Percentiles rank a stretch among this genome's conserved stretches.
Evolutionary conservation across 179 eudicot species (phyloP).

Genomic region (Corrigiola litoralis): DNA sequence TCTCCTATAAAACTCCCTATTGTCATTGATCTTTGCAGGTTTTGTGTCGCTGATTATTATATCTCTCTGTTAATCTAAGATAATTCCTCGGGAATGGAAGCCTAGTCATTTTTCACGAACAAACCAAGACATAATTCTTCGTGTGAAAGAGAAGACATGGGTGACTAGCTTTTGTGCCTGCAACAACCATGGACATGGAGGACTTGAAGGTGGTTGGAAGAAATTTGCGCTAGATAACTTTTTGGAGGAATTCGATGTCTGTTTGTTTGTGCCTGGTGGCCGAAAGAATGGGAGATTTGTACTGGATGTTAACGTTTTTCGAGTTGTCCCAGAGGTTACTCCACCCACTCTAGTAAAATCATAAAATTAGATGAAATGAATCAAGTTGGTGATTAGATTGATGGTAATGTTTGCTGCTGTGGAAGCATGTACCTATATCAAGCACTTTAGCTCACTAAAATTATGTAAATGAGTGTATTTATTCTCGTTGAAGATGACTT

Average conservation of each 20-base stretch:
- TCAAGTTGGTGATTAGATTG: no score
- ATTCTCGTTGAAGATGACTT: no score
- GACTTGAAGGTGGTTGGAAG: conserved; percentile 18
- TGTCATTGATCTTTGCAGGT: not conserved
- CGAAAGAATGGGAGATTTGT: not conserved
- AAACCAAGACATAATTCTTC: conserved; percentile 4
- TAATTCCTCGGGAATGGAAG: conserved; percentile 8
- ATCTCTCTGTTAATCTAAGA: not conserved
- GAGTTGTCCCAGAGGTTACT: conserved; percentile 10
- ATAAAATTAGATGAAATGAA: not conserved
- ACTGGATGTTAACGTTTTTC: conserved; percentile 10
- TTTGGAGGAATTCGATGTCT: conserved; percentile 20
- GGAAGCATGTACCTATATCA: no score
- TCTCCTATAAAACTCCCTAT: not conserved
- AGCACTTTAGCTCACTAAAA: no score
- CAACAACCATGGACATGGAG: conserved; percentile 9
- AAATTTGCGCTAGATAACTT: conserved; percentile 7
- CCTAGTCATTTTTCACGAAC: not conserved
- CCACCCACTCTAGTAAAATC: not conserved
- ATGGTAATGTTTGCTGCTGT: no score
- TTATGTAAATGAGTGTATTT: no score
- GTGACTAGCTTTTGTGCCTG: not conserved
- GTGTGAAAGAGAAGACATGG: conserved; percentile 5
- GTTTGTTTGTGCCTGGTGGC: conserved; percentile 13
- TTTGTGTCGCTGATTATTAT: not conserved